Evolutionary conservation across 2,329 filamentous ascomycete species (phyloP).

Genomic region (Fusarium equiseti): DNA sequence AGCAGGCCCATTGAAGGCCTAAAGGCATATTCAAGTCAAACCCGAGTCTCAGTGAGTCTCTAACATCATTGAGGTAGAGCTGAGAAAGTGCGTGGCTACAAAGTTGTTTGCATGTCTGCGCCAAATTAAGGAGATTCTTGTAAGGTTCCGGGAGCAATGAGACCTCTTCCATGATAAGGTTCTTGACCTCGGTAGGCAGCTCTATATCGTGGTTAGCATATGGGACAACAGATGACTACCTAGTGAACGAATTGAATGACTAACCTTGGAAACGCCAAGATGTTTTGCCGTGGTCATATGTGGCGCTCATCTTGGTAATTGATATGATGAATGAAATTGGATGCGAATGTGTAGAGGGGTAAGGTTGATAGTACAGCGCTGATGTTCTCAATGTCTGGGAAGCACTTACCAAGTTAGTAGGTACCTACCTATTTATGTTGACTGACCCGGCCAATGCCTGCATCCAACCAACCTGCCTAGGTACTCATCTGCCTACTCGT

Average conservation of each 20-base stretch:
- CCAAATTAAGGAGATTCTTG: conserved; percentile 11
- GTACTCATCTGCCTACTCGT: neutral
- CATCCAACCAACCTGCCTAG: neutral
- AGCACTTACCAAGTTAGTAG: neutral
- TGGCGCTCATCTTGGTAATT: neutral
- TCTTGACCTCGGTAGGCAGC: conserved; percentile 27
- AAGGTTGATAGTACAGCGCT: neutral
- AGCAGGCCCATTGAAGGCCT: conserved; percentile 34
- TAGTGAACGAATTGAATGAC: neutral
- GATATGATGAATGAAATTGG: neutral
- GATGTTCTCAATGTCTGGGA: neutral
- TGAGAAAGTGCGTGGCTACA: conserved; percentile 8
- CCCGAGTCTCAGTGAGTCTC: conserved; percentile 6
- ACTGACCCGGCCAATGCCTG: conserved; percentile 1
- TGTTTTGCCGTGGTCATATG: neutral
- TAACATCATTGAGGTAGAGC: conserved; percentile 26
- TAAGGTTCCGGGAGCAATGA: conserved; percentile 10
- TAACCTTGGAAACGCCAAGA: neutral
- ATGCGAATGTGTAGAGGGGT: neutral
- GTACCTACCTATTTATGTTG: neutral
- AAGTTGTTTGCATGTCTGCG: conserved; percentile 18
- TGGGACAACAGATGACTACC: neutral
- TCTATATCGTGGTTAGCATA: conserved; percentile 16
- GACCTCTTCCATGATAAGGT: conserved; percentile 25
- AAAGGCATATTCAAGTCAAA: conserved; percentile 16